Evolutionary conservation across 2,329 filamentous ascomycete genomes (phyloP).

Genomic region (Penicillium freii): DNA sequence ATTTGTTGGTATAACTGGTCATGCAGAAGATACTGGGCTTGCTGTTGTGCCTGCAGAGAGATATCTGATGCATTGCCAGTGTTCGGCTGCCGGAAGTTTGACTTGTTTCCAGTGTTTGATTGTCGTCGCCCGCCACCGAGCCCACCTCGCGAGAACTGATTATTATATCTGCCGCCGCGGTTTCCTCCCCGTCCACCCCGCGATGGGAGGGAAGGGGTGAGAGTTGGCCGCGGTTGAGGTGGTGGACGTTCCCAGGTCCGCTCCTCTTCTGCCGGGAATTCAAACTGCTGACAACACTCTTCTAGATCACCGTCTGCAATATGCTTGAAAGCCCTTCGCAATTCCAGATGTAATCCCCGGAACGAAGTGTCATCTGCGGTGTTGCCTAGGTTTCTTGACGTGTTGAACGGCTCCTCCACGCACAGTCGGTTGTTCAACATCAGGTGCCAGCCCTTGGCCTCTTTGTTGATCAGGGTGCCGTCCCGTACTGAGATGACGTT

Average conservation of each 20-base stretch:
- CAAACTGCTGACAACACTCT: slow-evolving; percentile 82
- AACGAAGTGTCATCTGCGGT: slow-evolving; percentile 96
- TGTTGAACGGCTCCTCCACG: slow-evolving; percentile 96
- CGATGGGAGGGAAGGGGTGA: slow-evolving; percentile 46
- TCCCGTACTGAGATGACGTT: slow-evolving; percentile 80
- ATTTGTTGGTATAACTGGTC: slow-evolving; percentile 52
- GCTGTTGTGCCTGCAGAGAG: slow-evolving; percentile 43
- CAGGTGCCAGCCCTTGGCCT: slow-evolving; percentile 84
- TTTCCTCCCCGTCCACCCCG: slow-evolving; percentile 51
- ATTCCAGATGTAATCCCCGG: slow-evolving; percentile 82
- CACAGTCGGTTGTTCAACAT: slow-evolving; percentile 79
- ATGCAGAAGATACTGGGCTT: slow-evolving; percentile 49
- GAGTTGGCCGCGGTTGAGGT: slow-evolving; percentile 55
- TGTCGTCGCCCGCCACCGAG: slow-evolving; percentile 53
- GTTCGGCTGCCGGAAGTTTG: slow-evolving; percentile 40
- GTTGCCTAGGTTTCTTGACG: slow-evolving; percentile 83
- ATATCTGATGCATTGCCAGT: slow-evolving; percentile 37
- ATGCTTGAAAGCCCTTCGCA: slow-evolving; percentile 82
- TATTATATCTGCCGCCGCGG: slow-evolving; percentile 51
- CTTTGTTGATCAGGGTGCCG: slow-evolving; percentile 74
- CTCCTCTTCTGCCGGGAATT: slow-evolving; percentile 79
- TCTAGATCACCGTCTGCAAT: slow-evolving; percentile 75
- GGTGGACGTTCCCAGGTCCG: slow-evolving; percentile 56
- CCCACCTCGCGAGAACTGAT: slow-evolving; percentile 48
- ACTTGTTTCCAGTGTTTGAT: slow-evolving; percentile 54